Conservation (phyloP, 495 filamentous ascomycete genomes). For the Neurospora cerealis region DNA sequence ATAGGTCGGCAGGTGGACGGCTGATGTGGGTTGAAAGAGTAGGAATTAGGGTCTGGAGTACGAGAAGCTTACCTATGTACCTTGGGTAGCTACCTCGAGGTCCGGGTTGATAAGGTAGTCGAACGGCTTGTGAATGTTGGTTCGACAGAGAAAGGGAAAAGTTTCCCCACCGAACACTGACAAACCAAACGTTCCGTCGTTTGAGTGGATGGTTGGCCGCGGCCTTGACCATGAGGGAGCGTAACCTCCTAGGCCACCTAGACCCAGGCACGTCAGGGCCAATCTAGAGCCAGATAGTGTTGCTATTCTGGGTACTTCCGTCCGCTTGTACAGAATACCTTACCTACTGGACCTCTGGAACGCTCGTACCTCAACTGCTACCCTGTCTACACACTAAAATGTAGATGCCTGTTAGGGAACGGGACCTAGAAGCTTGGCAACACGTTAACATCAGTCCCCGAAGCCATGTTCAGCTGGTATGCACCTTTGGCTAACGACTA, state of each 20-base stretch:
- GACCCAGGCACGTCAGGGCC: not conserved
- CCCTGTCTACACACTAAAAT: not conserved
- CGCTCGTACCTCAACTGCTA: not conserved
- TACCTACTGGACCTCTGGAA: not conserved
- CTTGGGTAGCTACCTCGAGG: not conserved
- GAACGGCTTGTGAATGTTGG: not conserved
- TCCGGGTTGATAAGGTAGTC: not conserved
- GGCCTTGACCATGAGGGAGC: not conserved
- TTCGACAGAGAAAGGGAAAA: not conserved
- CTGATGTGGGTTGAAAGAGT: not conserved
- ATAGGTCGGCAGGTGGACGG: not conserved
- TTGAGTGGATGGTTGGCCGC: not conserved
- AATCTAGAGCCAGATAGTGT: not conserved
- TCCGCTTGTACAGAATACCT: not conserved
- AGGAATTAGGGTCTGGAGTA: not conserved
- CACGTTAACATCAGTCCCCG: not conserved
- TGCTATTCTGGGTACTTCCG: not conserved
- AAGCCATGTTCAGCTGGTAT: not conserved
- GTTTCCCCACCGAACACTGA: not conserved
- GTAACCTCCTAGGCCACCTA: not conserved
- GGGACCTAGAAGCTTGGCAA: not conserved
- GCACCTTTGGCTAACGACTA: not conserved
- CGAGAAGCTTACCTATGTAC: not conserved
- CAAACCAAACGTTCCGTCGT: not conserved
- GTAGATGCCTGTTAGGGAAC: not conserved